Evolutionary conservation across 2,329 filamentous ascomycete genomes (phyloP), one percentile per base, ranked within the genome.

Genomic region (Phoma herbarum): DNA sequence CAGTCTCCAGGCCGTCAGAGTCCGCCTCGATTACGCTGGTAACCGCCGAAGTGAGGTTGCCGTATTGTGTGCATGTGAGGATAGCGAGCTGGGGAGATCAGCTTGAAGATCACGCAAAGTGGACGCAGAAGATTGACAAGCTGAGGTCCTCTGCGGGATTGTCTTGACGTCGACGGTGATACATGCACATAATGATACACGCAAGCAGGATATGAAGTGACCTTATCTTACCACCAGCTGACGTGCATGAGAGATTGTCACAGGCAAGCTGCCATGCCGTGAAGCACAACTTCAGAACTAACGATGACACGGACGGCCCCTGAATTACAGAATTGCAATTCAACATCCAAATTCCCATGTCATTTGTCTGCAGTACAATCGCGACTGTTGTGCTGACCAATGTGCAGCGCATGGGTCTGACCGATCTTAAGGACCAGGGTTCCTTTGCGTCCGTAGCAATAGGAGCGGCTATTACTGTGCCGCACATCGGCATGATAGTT

Each of bases 401-500:
- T 31, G 35, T 42, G 25, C 31, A 41, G 31, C 25, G 18, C 51
- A 44, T 43, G 20, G 10, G 18, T 31, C 26, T 31, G 35, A 31
- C 14, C 20, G 20, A 35, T 42, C 18, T 33, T 37, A 23, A 14
- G 22, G 26, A 48, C 6, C 23, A 35, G 28, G 18, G 26, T 20
- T 41, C 11, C 37, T 23, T 14, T 28, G n/a, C 12, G 49, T 23
- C 28, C 28, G 28, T 18, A 52, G 22, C 11, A 29, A 26, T 37
- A 29, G 41, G n/a, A 52, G 10, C 28, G 14, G 31, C 18, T 39
- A 16, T 45, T 20, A 7, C 41, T n/a, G 41, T 45, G 26, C 33
- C 26, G 35, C 22, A 20, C 22, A 37, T 47, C 54, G 42, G 47
- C 11, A 23, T 23, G 26, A 57, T 52, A 4, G 3, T n/a, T 51